Evolutionary conservation across 2,329 filamentous ascomycete genomes (phyloP).

Genomic region (Beauveria brongniartii): DNA sequence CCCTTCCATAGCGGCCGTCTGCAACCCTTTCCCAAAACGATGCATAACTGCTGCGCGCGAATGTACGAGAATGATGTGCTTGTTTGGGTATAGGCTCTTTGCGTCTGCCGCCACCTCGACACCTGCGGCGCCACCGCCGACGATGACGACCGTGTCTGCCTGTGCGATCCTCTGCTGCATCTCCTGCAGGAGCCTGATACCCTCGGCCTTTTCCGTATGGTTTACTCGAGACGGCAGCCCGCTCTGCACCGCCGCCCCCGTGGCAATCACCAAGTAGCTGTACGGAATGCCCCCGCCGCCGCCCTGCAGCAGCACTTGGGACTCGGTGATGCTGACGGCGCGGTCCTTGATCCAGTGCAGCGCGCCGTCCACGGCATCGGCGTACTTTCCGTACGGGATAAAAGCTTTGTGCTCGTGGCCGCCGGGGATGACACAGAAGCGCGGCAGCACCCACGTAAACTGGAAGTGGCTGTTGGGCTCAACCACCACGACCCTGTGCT

Average conservation of each 20-base stretch:
- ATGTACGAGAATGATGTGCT: conserved; percentile 49
- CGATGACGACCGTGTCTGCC: conserved; percentile 37
- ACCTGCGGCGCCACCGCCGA: conserved; percentile 54
- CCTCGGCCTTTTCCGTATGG: conserved; percentile 32
- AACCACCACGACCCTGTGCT: conserved; percentile 45
- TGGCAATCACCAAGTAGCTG: conserved; percentile 49
- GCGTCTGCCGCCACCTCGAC: conserved; percentile 54
- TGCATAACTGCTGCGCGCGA: conserved; percentile 46
- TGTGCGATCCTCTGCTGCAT: conserved; percentile 38
- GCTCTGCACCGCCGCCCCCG: conserved; percentile 38
- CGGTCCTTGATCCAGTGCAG: conserved; percentile 35
- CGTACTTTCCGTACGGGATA: conserved; percentile 45
- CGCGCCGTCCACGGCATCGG: conserved; percentile 26
- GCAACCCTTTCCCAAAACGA: conserved; percentile 37
- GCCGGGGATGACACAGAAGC: conserved; percentile 45
- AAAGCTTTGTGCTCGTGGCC: conserved; percentile 50
- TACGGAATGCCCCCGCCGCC: conserved; percentile 39
- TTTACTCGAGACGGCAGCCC: conserved; percentile 41
- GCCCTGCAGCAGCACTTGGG: conserved; percentile 31
- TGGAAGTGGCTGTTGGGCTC: conserved; percentile 55
- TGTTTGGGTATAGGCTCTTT: conserved; percentile 46
- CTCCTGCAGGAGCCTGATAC: conserved; percentile 32
- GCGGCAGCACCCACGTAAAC: conserved; percentile 51
- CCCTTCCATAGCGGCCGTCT: conserved; percentile 30
- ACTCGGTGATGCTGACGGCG: conserved; percentile 29